Percentiles rank a stretch among this genome's conserved stretches.
Evolutionary conservation across 805 yeast genomes (phyloP).

Genomic region (Myxozyma lipomycoides): DNA sequence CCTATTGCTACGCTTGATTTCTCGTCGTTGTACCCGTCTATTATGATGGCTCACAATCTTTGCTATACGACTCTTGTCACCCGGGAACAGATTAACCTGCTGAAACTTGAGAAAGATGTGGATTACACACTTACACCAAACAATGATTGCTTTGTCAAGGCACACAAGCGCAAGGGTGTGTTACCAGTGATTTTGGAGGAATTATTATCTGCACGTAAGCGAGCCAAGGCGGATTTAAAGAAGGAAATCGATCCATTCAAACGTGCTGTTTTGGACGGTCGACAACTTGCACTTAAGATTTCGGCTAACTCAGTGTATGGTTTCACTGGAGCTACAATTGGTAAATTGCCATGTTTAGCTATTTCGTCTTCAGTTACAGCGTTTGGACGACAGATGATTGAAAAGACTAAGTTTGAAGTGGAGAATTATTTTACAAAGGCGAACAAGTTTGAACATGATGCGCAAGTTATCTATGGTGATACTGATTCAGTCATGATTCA

Average conservation of each 20-base stretch:
- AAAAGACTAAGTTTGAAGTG: conserved; percentile 80
- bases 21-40: conserved; percentile 94
- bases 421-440: conserved; percentile 72
- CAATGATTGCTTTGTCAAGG: conserved; percentile 83
- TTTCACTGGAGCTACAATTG: conserved; percentile 97
- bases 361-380: conserved; percentile 95
- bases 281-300: conserved; percentile 92
- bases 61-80: conserved; percentile 89
- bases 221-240: conserved; percentile 85
- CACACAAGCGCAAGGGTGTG: conserved; percentile 69
- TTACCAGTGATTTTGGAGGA: conserved; percentile 90
- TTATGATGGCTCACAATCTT: conserved; percentile 97
- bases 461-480: conserved; percentile 94
- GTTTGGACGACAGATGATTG: conserved; percentile 96
- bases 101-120: conserved; percentile 58
- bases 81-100: conserved; percentile 56
- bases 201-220: conserved; percentile 82
- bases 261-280: conserved; percentile 89
- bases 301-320: conserved; percentile 99
- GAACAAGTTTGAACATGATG: conserved; percentile 80
- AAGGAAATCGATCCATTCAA: conserved; percentile 93
- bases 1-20: conserved; percentile 98
- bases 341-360: conserved; percentile 93
- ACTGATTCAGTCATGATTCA: conserved; percentile 99
- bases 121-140: conserved; percentile 89